Conservation (phyloP, 176 grass and related monocot species). For the Musa schizocarpa region DNA sequence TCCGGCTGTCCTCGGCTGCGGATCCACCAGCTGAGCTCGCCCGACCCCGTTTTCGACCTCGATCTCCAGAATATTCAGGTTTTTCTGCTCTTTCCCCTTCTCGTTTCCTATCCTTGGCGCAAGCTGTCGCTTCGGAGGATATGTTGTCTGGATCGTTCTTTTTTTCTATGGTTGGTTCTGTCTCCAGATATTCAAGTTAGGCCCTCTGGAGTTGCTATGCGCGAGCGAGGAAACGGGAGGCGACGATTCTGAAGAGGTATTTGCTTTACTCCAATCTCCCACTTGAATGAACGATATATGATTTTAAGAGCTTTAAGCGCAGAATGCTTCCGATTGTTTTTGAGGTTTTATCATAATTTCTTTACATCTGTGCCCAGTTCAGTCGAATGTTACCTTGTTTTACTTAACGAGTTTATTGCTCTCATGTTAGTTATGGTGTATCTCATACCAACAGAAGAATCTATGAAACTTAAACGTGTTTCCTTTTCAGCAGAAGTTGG, state of each 20-base stretch:
- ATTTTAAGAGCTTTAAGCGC: not conserved
- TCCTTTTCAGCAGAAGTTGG: no score
- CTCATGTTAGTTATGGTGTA: no score
- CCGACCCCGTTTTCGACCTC: conserved; percentile 29
- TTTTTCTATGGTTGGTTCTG: conserved; percentile 13
- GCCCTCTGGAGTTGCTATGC: conserved; percentile 56
- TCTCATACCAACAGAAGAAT: no score
- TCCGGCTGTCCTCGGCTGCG: conserved; percentile 22
- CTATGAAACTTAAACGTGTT: no score
- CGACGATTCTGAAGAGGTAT: conserved; percentile 51
- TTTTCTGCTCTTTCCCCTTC: not conserved
- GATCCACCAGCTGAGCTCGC: conserved; percentile 28
- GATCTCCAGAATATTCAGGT: conserved; percentile 71
- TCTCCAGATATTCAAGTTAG: conserved; percentile 65
- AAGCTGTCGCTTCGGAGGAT: not conserved
- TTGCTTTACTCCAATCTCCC: conserved; percentile 1
- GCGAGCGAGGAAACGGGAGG: conserved; percentile 44
- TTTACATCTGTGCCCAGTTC: not conserved
- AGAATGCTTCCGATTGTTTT: not conserved
- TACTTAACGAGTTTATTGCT: no score
- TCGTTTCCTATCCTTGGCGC: not conserved
- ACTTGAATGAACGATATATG: conserved; percentile 9
- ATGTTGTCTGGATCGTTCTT: not conserved
- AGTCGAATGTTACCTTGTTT: no score
- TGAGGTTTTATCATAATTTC: not conserved